Evolutionary conservation across 1,139 yeast species (phyloP), one percentile per base, ranked within the genome.

Genomic region (Lodderomyces jiufengensis): DNA sequence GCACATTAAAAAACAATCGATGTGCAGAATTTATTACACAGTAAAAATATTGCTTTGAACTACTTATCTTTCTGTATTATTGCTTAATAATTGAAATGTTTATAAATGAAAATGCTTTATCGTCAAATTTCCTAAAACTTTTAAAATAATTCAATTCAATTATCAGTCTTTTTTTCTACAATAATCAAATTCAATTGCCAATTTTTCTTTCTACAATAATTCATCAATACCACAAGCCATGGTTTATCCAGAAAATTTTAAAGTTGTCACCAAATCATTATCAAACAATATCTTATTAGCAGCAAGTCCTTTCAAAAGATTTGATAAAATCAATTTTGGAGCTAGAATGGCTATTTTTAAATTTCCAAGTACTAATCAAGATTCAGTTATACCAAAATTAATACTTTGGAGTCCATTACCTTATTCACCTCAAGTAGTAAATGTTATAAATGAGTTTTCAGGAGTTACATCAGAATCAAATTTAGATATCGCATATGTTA

Each of bases 391-490:
- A 26, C 54, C 57, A 33, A 54, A 61, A 32, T 58, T 78, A 15
- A 56, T 77, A 8, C 73, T 81, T 7, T 76, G 80, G 73, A 72
- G 80, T 3, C 79, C 86, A 1, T 66, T 80, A 32, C 87, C 87
- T 1, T 74, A 68, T 48, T 76, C 78, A 1, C 61, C 66, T 5
- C 64, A 57, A 25, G 72, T 73, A 4, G 52, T 66, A 23, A 58
- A 61, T 22, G 61, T 67, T 2, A 50, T 77, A 26, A 51, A 64
- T 29, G 49, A 61, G 18, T 56, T 66, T 29, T 53, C 63, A 1
- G 68, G 63, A 1, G 54, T 59, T 11, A 38, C 45, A 3, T 42
- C 54, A 3, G 60, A 58, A 30, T 54, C 59, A 8, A 36, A 45
- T 16, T 57, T 60, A 30, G 60, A 59, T 15, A 61, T 72, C 15